Evolutionary conservation across 192 early-diverging fungal genomes (phyloP), one percentile per base, ranked within the genome.

Genomic region (Podila epigama): DNA sequence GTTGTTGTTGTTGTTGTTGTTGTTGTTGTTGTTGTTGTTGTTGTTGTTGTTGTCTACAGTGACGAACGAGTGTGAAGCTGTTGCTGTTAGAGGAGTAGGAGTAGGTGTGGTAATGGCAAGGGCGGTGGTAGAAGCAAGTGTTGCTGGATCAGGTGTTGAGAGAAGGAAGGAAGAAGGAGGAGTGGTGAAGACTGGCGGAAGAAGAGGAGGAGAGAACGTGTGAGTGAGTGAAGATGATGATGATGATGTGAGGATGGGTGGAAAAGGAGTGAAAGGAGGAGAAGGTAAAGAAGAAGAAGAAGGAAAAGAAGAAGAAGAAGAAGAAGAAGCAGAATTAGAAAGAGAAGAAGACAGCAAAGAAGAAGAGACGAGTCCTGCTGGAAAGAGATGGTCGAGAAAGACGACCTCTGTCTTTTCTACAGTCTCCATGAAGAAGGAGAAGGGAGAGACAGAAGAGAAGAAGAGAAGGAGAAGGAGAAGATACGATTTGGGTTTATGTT

Each of bases 361-460:
- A 58, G 22, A 59, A n/a, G 58, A 27, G 25, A 56, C 20, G 35
- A 35, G 51, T 16, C 44, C 7, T 39, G 61, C 48, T 58, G 71
- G 53, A 33, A 53, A 59, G 56, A 72, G 70, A 72, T 37, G 41
- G 55, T 70, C 60, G 16, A 70, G 51, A 28, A 72, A 51, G 60
- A 66, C 58, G 52, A 75, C 51, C 40, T 62, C 60, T 51, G 51
- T 58, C 60, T 56, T 54, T 64, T 68, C 64, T 39, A 28, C 71
- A 60, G 57, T 65, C 65, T 62, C 71, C 71, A 70, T 70, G 15
- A 12, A 20, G n/a, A 34, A 29, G 27, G 50, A 32, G 34, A 20
- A 36, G 12, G 9, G 8, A 37, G 51, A 32, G 13, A 48, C 36
- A 8, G 44, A n/a, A 51, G 42, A 40, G 35, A 53, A 13, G 33